Evolutionary conservation across 1,284 basidiomycete genomes (phyloP), one percentile per base, ranked within the genome.

Genomic region (Papiliotrema fonsecae): DNA sequence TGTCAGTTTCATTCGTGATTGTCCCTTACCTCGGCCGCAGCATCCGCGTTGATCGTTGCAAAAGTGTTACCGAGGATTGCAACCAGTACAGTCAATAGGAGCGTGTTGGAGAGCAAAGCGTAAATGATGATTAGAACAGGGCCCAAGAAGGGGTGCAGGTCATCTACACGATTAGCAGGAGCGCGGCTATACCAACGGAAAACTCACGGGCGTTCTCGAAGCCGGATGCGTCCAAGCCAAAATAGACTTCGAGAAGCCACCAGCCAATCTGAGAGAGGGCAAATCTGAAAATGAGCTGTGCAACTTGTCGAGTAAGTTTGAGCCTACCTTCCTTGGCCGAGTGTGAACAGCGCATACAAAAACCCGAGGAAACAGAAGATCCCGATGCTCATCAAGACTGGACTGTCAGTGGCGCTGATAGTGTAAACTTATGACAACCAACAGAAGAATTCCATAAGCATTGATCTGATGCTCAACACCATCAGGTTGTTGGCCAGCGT

Each of bases 31-130:
- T 96, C 92, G 5, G 91, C 89, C 11, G 82, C 82, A 18, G 92
- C 92, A 73, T 96, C 92, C 58, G 88, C 85, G 55, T 85, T 92
- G 62, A 96, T 90, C 18, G 81, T 87, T 0, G 89, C 83, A 69
- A 96, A 97, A 0, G 92, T 97, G 67, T 96, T 88, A 7, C 89
- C 90, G 19, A 97, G 77, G 41, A 96, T 92, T 6, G 76, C 90
- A 84, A 76, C 59, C 40, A 69, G 60, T 40, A 76, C 64, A 26
- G 61, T 71, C 42, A 73, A 56, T 47, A 74, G 57, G 16, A 70
- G 75, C 0, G 91, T 94, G 62, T 93, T 94, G 59, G 87, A 90
- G 57, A 93, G 65, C 67, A 87, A 87, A 6, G 87, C 87, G 63
- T 89, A 92, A 3, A 81, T 63, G 42, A 77, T 84, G 85, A 96